Base-by-base conservation (phyloP, 495 filamentous ascomycete genomes). In the Aspergillus taichungensis region DNA sequence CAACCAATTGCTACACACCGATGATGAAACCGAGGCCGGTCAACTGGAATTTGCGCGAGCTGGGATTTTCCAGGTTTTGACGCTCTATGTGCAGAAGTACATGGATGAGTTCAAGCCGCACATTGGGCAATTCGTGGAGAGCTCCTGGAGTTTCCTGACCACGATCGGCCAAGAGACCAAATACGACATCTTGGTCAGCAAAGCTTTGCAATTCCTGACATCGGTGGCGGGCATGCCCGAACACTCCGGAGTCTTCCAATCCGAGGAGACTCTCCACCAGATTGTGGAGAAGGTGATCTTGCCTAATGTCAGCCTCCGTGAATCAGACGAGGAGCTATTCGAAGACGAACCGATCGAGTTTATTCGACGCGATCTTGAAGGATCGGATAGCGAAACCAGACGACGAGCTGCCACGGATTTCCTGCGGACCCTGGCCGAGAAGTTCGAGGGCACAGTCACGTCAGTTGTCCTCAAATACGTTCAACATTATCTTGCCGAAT, bases 281-380 rank as follows among this genome's bases (percentile, higher is more conserved):
- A 84, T 99, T 18, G 83, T 95, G 30, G 87, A 96, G 63, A 94
- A 94, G 67, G 94, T 96, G 24, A 82, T 99, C 37, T 66, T 99
- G 43, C 94, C 94, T 30, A 99, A 96, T 51, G 79, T 97, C 42
- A 81, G 79, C 9, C 73, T 99, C 14, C 79, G 94, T 34, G 88
- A 94, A 50, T 87, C 89, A 3, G 94, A 99, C 47, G 80, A 94
- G 47, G 94, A 99, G 59, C 73, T 94, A 31, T 95, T 97, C 52
- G 94, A 97, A 59, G 94, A 99, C 55, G 94, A 99, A 61, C 94
- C 94, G 3, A 96, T 99, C 59, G 94, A 99, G 60, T 99, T 94
- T 64, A 97, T 97, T 56, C 76, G 94, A 42, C 80, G 88, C 49
- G 91, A 99, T 61, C 75, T 99, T 11, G 94, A 99, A 63, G 94